These are phyloP conservation scores for Sclerospora graminicola DNA, from an alignment of 352 stramenopile genomes.

Conservation along the genomic window DNA sequence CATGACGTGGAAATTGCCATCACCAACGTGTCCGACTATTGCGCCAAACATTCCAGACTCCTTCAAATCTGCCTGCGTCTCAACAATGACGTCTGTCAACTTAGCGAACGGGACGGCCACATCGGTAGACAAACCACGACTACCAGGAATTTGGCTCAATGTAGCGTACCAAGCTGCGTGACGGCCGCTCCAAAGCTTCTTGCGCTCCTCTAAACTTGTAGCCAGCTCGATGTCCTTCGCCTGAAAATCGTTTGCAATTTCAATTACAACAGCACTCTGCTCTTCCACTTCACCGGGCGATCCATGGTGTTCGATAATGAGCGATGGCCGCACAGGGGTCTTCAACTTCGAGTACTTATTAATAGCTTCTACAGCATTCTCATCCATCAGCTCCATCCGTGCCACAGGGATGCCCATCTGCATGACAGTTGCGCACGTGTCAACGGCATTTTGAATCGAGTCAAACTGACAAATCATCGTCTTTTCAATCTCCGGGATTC, in stretches of 20 bases:
- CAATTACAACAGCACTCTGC: slow-evolving; percentile 77
- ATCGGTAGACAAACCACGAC: slow-evolving; percentile 88
- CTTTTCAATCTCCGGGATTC: slow-evolving; percentile 84
- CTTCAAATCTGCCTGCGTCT: slow-evolving; percentile 88
- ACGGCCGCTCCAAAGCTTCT: slow-evolving; percentile 76
- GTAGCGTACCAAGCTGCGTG: slow-evolving; percentile 83
- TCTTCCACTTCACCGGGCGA: slow-evolving; percentile 72
- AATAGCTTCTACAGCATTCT: slow-evolving; percentile 63
- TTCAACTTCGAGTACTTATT: slow-evolving; percentile 83
- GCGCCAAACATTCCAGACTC: slow-evolving; percentile 83
- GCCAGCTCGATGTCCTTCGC: slow-evolving; percentile 76
- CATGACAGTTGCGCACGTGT: slow-evolving; percentile 77
- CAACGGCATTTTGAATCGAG: slow-evolving; percentile 78
- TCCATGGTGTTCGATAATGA: slow-evolving; percentile 94
- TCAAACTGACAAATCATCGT: slow-evolving; percentile 91
- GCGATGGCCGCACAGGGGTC: slow-evolving; percentile 72
- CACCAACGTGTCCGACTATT: slow-evolving; percentile 89
- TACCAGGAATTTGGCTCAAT: slow-evolving; percentile 71
- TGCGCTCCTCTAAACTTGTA: slow-evolving; percentile 56
- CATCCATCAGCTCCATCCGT: slow-evolving; percentile 84
- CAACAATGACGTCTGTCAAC: slow-evolving; percentile 89
- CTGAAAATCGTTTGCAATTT: slow-evolving; percentile 80
- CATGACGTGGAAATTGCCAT: slow-evolving; percentile 98
- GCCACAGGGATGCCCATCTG: slow-evolving; percentile 84
- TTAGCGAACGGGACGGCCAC: slow-evolving; percentile 94